Evolutionary conservation across 306 rosid genomes (phyloP).

Genomic region (Cucumis melo): DNA sequence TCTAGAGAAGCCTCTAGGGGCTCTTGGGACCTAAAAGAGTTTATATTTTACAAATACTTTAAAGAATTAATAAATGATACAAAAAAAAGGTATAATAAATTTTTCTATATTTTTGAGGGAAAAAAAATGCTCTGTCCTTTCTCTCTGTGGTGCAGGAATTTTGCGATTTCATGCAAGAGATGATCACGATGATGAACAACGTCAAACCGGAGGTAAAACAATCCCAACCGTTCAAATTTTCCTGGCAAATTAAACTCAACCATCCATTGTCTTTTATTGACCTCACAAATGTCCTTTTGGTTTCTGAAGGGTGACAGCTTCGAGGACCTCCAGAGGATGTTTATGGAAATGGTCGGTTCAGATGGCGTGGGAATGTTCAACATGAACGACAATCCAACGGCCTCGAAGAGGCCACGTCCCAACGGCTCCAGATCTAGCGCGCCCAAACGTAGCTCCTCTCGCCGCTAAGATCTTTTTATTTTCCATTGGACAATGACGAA

Average conservation of each 20-base stretch:
- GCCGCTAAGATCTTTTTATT: conserved; percentile 11
- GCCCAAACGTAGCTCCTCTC: conserved; percentile 37
- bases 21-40: too few relatives aligned
- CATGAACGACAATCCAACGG: conserved; percentile 26
- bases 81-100: too few relatives aligned
- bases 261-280: too few relatives aligned
- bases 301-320: conserved; percentile 53
- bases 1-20: too few relatives aligned
- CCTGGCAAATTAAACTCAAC: background rate
- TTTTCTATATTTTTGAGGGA: background rate
- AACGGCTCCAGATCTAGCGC: conserved; percentile 20
- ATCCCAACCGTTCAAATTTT: background rate
- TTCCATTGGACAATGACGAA: background rate
- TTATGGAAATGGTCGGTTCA: conserved; percentile 72
- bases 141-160: conserved; percentile 39
- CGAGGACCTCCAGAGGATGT: conserved; percentile 86
- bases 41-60: background rate
- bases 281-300: background rate
- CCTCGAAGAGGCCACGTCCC: conserved; percentile 40
- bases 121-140: background rate
- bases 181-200: conserved; percentile 82
- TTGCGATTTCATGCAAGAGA: conserved; percentile 84
- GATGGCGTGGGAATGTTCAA: conserved; percentile 30
- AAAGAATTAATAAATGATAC: background rate
- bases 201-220: conserved; percentile 66